These are phyloP conservation scores for Tarenaya hassleriana DNA, from an alignment of 345 rosid genomes.

Conservation along the genomic window DNA sequence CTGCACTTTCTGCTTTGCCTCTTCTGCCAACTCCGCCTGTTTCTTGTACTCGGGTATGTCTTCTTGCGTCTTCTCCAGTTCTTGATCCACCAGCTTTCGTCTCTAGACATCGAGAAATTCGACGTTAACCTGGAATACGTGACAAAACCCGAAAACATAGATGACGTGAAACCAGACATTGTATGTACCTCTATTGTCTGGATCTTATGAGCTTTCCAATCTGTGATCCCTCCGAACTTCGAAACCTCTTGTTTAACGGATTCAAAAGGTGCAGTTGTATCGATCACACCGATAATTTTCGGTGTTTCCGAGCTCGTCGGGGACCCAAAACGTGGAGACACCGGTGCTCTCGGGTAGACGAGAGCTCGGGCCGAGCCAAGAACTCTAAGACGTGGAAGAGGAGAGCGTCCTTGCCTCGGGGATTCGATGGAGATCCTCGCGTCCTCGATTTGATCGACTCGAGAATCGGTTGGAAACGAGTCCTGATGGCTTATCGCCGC, in stretches of 20 bases:
- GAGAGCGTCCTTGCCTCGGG: slow-evolving; percentile 12
- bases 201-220: slow-evolving; percentile 89
- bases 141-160: not conserved
- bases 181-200: slow-evolving; percentile 79
- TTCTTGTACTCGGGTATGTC: slow-evolving; percentile 61
- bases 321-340: slow-evolving; percentile 27
- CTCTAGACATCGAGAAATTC: slow-evolving; percentile 37
- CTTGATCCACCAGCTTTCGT: slow-evolving; percentile 69
- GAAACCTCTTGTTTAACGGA: slow-evolving; percentile 92
- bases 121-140: not conserved
- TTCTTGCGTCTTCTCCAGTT: slow-evolving; percentile 61
- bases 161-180: not conserved
- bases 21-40: slow-evolving; percentile 64
- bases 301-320: slow-evolving; percentile 3
- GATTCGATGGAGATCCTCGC: slow-evolving; percentile 22
- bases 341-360: slow-evolving; percentile 27
- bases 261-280: slow-evolving; percentile 82
- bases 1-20: slow-evolving; percentile 44
- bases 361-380: slow-evolving; percentile 31
- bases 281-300: slow-evolving; percentile 44
- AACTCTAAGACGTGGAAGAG: slow-evolving; percentile 21
- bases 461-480: slow-evolving; percentile 23
- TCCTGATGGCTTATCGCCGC: slow-evolving; percentile 30
- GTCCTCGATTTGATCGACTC: slow-evolving; percentile 21
- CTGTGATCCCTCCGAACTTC: slow-evolving; percentile 92